Percentiles rank a stretch among this genome's conserved stretches.
Evolutionary conservation across 768 basidiomycete genomes (phyloP).

Genomic region (Mycena pura): DNA sequence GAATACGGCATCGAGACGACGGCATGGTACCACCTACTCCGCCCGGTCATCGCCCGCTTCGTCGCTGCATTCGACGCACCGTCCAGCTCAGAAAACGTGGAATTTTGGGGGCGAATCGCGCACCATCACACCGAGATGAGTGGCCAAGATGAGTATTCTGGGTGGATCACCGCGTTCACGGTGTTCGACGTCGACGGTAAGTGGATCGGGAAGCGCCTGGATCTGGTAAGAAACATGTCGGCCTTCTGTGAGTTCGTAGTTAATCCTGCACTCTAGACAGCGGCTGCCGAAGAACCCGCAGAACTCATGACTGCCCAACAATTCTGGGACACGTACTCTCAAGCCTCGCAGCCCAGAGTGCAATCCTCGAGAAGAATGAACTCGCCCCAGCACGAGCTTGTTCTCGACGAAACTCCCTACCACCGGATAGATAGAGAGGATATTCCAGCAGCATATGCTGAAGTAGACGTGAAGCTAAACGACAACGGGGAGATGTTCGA

Average conservation of each 20-base stretch:
- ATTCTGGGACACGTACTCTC: conserved; percentile 6
- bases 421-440: neutral
- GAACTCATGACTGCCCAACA: conserved; percentile 1
- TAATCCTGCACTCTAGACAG: neutral
- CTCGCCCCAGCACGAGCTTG: neutral
- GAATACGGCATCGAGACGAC: conserved; percentile 24
- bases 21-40: conserved; percentile 25
- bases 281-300: neutral
- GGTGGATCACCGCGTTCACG: conserved; percentile 27
- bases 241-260: too few species aligned
- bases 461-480: conserved; percentile 35
- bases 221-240: neutral
- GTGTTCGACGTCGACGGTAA: conserved; percentile 18
- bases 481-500: conserved; percentile 34
- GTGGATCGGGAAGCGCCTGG: conserved; percentile 19
- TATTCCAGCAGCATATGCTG: conserved; percentile 37
- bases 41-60: conserved; percentile 25
- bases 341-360: too few species aligned
- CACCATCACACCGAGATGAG: neutral
- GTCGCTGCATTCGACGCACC: too few species aligned
- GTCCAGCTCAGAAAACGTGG: too few species aligned
- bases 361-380: too few species aligned
- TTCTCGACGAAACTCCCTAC: neutral
- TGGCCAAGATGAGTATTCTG: conserved; percentile 11
- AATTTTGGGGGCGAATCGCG: conserved; percentile 4